Percentiles rank a stretch among this genome's conserved stretches.
Conservation (phyloP, 2,329 filamentous ascomycete species). For the Berkeleyomyces rouxiae region DNA sequence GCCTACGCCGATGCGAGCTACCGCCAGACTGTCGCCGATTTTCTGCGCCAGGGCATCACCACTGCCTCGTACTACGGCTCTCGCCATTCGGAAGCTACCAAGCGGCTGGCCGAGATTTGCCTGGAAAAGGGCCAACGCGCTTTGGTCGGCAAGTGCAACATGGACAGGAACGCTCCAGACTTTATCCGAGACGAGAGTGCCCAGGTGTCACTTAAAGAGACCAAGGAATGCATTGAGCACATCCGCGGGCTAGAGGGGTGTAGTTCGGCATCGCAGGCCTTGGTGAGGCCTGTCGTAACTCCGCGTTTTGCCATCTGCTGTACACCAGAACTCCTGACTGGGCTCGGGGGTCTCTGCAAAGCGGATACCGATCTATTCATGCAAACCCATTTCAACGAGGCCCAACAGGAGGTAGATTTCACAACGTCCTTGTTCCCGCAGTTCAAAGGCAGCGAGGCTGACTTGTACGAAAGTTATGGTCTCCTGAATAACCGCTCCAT, state of each 20-base stretch:
- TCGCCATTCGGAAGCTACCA: conserved; percentile 38
- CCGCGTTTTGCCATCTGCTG: conserved; percentile 48
- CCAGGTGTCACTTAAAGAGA: conserved; percentile 32
- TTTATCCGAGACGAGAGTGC: conserved; percentile 33
- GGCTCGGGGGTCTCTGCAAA: conserved; percentile 36
- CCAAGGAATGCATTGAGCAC: conserved; percentile 31
- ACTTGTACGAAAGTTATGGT: conserved; percentile 39
- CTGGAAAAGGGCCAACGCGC: conserved; percentile 38
- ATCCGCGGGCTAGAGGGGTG: conserved; percentile 23
- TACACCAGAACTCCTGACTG: conserved; percentile 33
- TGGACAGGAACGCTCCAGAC: conserved; percentile 39
- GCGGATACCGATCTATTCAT: conserved; percentile 35
- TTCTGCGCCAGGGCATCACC: conserved; percentile 45
- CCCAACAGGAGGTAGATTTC: conserved; percentile 39
- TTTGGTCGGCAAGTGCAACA: conserved; percentile 46
- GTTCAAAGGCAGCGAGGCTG: conserved; percentile 35
- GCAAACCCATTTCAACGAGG: conserved; percentile 53
- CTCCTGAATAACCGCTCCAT: conserved; percentile 40
- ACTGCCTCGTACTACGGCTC: conserved; percentile 45
- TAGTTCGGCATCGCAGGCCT: conserved; percentile 25
- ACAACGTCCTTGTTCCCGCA: conserved; percentile 39
- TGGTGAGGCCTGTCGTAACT: conserved; percentile 36
- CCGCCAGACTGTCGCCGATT: conserved; percentile 34
- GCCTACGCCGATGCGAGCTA: conserved; percentile 37
- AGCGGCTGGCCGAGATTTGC: conserved; percentile 38